Conservation (phyloP, 2,329 filamentous ascomycete genomes). For the Cladosporium austrohemisphaericum region DNA sequence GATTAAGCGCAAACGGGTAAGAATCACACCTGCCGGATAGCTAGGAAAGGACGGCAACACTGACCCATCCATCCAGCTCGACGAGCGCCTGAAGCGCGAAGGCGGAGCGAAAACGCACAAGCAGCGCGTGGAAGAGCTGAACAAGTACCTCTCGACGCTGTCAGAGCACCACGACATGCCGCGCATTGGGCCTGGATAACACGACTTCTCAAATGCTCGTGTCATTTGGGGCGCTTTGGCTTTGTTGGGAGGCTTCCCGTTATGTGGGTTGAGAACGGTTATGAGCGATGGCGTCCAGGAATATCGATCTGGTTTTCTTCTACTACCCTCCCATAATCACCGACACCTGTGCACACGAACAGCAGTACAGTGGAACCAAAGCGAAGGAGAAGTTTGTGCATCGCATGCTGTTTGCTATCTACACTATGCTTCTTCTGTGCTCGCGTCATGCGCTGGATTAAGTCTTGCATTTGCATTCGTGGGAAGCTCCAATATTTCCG, state of each 20-base stretch:
- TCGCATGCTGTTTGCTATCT: too few species aligned
- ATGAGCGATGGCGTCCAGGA: conserved; percentile 1
- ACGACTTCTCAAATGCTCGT: too few species aligned
- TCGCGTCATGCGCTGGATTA: too few species aligned
- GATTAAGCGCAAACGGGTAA: conserved; percentile 71
- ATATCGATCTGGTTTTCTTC: neutral
- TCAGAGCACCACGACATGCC: conserved; percentile 98
- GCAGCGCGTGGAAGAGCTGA: conserved; percentile 90
- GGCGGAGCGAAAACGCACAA: conserved; percentile 88
- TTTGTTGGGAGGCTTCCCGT: neutral
- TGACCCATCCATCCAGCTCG: conserved; percentile 63
- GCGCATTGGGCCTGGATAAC: conserved; percentile 56
- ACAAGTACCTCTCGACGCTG: conserved; percentile 84
- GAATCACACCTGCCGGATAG: conserved; percentile 32
- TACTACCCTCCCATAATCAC: neutral
- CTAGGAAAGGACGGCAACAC: neutral
- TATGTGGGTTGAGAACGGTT: neutral
- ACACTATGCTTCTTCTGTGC: too few species aligned
- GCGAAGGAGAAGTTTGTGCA: too few species aligned
- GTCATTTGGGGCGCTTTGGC: neutral
- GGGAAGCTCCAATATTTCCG: neutral
- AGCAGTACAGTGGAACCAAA: too few species aligned
- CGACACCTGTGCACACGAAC: neutral
- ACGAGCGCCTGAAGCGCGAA: conserved; percentile 76
- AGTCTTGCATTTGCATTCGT: neutral